Percentiles rank a stretch among this genome's conserved stretches.
These are phyloP conservation scores for Talaromyces islandicus DNA, from an alignment of 2,329 filamentous ascomycete species.

Conservation along the genomic window DNA sequence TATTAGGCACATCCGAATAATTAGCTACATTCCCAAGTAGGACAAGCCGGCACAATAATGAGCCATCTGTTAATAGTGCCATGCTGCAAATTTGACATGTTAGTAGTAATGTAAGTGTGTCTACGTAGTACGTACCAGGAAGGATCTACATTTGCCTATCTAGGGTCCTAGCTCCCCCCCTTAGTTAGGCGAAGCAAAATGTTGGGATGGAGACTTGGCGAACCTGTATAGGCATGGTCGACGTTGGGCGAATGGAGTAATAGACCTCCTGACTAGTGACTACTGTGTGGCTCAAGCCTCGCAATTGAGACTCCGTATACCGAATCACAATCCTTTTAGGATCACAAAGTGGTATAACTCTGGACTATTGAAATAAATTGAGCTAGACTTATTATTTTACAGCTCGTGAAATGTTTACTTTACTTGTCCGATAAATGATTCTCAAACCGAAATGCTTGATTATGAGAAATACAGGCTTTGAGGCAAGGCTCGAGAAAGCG, in stretches of 20 bases:
- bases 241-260: not conserved
- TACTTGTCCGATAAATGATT: not conserved
- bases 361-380: not conserved
- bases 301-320: not conserved
- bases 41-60: not conserved
- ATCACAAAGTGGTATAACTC: not conserved
- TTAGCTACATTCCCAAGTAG: not conserved
- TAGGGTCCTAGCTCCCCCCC: not conserved
- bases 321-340: not conserved
- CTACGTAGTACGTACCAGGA: not conserved
- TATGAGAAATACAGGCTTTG: not conserved
- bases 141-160: not conserved
- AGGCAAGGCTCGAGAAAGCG: not conserved
- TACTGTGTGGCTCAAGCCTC: not conserved
- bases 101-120: not conserved
- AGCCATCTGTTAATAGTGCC: not conserved
- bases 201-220: not conserved
- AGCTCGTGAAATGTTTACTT: not conserved
- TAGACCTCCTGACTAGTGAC: not conserved
- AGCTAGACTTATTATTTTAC: not conserved
- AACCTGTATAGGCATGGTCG: not conserved
- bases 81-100: not conserved
- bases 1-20: too few relatives aligned
- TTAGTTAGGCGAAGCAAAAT: not conserved
- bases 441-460: not conserved